Conservation (phyloP, 2,329 filamentous ascomycete species). For the Acephala macrosclerotiorum region DNA sequence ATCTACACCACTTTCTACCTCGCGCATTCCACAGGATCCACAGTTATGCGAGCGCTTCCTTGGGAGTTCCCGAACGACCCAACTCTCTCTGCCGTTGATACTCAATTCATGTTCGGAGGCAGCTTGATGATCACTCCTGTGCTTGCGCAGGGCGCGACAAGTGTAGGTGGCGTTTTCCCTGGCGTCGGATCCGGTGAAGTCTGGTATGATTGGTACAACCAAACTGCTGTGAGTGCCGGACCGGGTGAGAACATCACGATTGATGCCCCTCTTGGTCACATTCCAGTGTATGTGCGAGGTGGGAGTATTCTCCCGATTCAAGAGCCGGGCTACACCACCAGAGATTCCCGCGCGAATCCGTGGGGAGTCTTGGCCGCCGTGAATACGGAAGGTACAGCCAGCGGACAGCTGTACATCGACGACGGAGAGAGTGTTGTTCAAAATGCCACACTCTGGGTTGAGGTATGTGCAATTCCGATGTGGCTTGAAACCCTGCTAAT, state of each 20-base stretch:
- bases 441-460: constrained; percentile 61
- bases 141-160: constrained; percentile 65
- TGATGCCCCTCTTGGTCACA: constrained; percentile 68
- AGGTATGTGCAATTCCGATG: constrained; percentile 31
- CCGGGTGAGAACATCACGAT: constrained; percentile 66
- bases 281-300: constrained; percentile 75
- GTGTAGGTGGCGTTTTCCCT: constrained; percentile 74
- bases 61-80: constrained; percentile 81
- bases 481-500: constrained; percentile 3
- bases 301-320: constrained; percentile 73
- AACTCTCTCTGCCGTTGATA: constrained; percentile 68
- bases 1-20: constrained; percentile 77
- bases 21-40: constrained; percentile 70
- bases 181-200: constrained; percentile 64
- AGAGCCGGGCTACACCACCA: constrained; percentile 71
- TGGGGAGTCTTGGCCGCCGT: constrained; percentile 74
- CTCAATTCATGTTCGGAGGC: constrained; percentile 75
- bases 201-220: constrained; percentile 86
- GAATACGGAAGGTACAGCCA: constrained; percentile 59
- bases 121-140: constrained; percentile 73
- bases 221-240: constrained; percentile 57
- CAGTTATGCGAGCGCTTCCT: constrained; percentile 74
- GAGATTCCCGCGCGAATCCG: constrained; percentile 65
- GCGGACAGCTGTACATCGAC: constrained; percentile 73
- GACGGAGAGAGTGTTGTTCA: constrained; percentile 74